Evolutionary conservation across 1,284 basidiomycete species (phyloP).

Genomic region (Abortiporus biennis): DNA sequence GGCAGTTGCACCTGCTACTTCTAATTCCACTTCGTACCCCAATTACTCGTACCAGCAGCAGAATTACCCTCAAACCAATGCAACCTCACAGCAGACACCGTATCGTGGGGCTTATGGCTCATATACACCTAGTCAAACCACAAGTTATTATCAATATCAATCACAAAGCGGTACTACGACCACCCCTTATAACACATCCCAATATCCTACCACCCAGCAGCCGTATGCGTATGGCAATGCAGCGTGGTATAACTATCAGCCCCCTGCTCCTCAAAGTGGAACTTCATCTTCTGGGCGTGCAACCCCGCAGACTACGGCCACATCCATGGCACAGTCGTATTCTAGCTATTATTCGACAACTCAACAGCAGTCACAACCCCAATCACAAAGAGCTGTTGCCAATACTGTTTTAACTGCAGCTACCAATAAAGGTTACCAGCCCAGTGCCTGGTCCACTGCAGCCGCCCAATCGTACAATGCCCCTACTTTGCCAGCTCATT

Average conservation of each 20-base stretch:
- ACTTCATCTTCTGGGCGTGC: constrained; percentile 34
- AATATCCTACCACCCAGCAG: constrained; percentile 20
- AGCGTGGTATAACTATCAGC: constrained; percentile 26
- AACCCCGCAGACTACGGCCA: constrained; percentile 41
- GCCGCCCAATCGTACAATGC: constrained; percentile 25
- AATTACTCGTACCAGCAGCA: constrained; percentile 16
- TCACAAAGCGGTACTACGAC: constrained; percentile 10
- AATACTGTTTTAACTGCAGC: constrained; percentile 33
- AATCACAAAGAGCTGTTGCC: constrained; percentile 39
- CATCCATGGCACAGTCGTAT: constrained; percentile 25
- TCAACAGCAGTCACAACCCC: constrained; percentile 19
- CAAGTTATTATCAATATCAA: constrained; percentile 21
- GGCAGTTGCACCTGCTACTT: constrained; percentile 12
- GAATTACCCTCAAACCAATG: constrained; percentile 3
- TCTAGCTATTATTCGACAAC: constrained; percentile 29
- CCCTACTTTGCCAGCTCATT: constrained; percentile 3
- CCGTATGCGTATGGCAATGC: constrained; percentile 27
- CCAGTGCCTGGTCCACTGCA: constrained; percentile 21
- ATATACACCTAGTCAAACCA: constrained; percentile 21
- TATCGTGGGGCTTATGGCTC: constrained; percentile 25
- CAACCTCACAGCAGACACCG: constrained; percentile 12
- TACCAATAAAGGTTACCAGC: constrained; percentile 22
- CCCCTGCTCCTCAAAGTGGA: constrained; percentile 16
- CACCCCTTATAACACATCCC: constrained; percentile 21
- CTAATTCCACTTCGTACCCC: constrained; percentile 21